Evolutionary conservation across 1,284 basidiomycete species (phyloP).

Genomic region (Sporisorium graminicola): DNA sequence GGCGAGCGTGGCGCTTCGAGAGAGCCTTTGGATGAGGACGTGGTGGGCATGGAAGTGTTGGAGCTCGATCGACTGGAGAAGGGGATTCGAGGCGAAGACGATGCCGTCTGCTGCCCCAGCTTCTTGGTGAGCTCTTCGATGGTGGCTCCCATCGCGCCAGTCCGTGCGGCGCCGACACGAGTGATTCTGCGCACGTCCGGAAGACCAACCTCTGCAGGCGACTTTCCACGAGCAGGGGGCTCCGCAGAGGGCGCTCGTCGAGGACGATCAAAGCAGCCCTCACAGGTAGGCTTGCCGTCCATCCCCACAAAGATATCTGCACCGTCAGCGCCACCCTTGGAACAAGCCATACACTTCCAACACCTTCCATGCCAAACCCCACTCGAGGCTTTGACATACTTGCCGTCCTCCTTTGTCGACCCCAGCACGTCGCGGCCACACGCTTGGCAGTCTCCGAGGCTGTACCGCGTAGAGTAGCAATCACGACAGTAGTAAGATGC

Average conservation of each 20-base stretch:
- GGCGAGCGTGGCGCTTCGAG: conserved; percentile 12
- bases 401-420: conserved; percentile 59
- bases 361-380: conserved; percentile 59
- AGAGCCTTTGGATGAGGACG: neutral
- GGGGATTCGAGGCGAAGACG: conserved; percentile 10
- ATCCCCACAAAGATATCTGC: conserved; percentile 53
- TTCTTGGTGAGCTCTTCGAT: conserved; percentile 59
- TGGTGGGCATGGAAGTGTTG: conserved; percentile 11
- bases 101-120: conserved; percentile 30
- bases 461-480: conserved; percentile 55
- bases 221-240: neutral
- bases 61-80: conserved; percentile 16
- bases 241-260: neutral
- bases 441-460: conserved; percentile 42
- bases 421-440: conserved; percentile 53
- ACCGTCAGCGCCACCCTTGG: conserved; percentile 17
- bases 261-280: conserved; percentile 52
- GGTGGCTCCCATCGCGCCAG: conserved; percentile 53
- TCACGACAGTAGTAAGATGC: conserved; percentile 45
- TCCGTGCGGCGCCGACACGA: conserved; percentile 12
- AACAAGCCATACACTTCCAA: conserved; percentile 53
- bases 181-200: conserved; percentile 28
- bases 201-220: neutral
- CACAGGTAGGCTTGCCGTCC: conserved; percentile 54
- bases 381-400: conserved; percentile 48